Conservation (phyloP, 176 grass and related monocot genomes). For the Chrysopogon serrulatus region DNA sequence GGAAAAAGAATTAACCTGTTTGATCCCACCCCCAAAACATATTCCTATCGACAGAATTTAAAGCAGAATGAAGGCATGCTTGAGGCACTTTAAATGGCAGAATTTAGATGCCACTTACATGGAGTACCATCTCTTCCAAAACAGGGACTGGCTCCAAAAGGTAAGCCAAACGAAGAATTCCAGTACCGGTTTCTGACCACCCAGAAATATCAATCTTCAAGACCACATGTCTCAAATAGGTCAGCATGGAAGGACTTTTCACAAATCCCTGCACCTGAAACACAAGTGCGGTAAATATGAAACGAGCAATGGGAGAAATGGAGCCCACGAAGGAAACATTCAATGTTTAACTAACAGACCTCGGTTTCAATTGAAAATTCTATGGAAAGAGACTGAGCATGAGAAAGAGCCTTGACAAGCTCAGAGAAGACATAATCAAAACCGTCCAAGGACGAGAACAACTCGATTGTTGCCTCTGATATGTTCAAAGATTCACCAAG, state of each 20-base stretch:
- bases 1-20: background rate
- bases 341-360: background rate
- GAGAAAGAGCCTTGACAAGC: background rate
- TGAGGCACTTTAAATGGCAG: background rate
- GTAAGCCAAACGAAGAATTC: conserved; percentile 4
- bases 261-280: background rate
- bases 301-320: background rate
- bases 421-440: background rate
- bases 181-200: background rate
- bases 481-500: background rate
- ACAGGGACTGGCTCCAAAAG: background rate
- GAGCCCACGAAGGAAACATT: background rate
- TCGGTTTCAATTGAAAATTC: background rate
- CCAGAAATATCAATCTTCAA: background rate
- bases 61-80: background rate
- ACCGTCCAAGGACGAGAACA: background rate
- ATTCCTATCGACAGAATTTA: background rate
- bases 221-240: background rate
- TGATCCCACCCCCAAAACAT: background rate
- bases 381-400: background rate
- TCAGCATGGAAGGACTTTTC: background rate
- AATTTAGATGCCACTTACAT: background rate
- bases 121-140: conserved; percentile 9
- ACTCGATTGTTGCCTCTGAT: background rate
- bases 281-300: background rate